Conservation (phyloP, 176 grass and related monocot species). For the Melocanna baccifera region DNA sequence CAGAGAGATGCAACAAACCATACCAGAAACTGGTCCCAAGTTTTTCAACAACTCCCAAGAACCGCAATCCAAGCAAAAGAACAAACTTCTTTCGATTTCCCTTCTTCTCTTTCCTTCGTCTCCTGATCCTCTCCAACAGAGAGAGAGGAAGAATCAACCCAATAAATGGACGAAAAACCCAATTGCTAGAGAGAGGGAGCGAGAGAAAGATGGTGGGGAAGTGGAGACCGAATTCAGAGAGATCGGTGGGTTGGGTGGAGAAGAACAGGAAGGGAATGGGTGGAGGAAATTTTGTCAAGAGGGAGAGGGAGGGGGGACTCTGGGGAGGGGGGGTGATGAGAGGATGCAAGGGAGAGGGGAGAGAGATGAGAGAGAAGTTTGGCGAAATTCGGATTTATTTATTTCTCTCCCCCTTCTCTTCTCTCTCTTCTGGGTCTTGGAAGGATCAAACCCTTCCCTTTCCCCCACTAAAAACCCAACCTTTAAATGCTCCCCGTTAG, state of each 20-base stretch:
- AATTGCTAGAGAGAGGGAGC: neutral
- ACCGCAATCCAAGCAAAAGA: conserved; percentile 17
- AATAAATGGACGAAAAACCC: conserved; percentile 21
- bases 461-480: conserved; percentile 36
- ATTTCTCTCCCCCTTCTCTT: neutral
- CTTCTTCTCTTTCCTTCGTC: neutral
- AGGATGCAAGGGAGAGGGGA: neutral
- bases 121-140: conserved; percentile 29
- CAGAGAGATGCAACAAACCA: conserved; percentile 15
- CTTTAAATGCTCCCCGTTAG: conserved; percentile 39
- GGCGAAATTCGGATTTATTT: conserved; percentile 48
- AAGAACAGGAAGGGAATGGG: conserved; percentile 36
- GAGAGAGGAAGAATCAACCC: conserved; percentile 21
- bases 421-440: conserved; percentile 10
- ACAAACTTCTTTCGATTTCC: neutral
- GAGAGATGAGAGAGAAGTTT: conserved; percentile 37
- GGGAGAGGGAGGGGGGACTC: neutral
- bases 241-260: conserved; percentile 44
- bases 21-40: conserved; percentile 24
- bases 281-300: conserved; percentile 54
- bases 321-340: conserved; percentile 27
- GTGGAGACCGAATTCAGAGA: conserved; percentile 31
- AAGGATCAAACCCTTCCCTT: conserved; percentile 30
- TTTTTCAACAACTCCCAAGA: conserved; percentile 1
- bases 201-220: conserved; percentile 1